Evolutionary conservation across 2,329 filamentous ascomycete species (phyloP).

Genomic region (Diaporthe destruens): DNA sequence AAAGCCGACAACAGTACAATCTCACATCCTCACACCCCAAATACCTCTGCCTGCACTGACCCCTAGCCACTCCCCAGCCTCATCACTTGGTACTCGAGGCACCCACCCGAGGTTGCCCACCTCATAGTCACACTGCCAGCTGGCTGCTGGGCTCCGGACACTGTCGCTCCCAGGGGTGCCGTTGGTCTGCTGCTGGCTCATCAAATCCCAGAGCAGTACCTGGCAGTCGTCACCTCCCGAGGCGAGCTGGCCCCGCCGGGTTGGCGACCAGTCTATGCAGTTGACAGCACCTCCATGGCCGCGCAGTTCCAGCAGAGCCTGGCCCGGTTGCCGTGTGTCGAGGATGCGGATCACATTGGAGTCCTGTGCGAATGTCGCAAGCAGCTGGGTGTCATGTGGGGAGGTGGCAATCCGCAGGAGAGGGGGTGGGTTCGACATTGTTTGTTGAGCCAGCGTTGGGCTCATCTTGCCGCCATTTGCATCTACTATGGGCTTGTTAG

Average conservation of each 20-base stretch:
- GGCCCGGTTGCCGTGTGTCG: slow-evolving; percentile 94
- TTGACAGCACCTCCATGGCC: slow-evolving; percentile 90
- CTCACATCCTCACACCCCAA: slow-evolving; percentile 74
- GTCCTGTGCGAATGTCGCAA: slow-evolving; percentile 97
- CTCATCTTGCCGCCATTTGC: slow-evolving; percentile 74
- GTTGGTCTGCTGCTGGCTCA: slow-evolving; percentile 69
- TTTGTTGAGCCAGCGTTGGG: slow-evolving; percentile 81
- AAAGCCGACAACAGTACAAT: neutral
- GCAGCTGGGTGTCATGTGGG: slow-evolving; percentile 92
- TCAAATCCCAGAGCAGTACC: slow-evolving; percentile 93
- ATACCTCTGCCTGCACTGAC: slow-evolving; percentile 84
- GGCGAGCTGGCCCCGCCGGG: slow-evolving; percentile 86
- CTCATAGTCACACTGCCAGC: slow-evolving; percentile 90
- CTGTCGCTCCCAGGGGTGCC: slow-evolving; percentile 66
- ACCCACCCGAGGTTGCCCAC: slow-evolving; percentile 89
- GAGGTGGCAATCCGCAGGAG: slow-evolving; percentile 87
- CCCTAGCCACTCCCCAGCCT: slow-evolving; percentile 86
- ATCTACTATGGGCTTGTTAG: slow-evolving; percentile 52
- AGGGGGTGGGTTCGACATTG: slow-evolving; percentile 81
- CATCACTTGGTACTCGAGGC: slow-evolving; percentile 75
- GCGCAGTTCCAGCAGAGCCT: slow-evolving; percentile 91
- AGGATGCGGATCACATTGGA: slow-evolving; percentile 93
- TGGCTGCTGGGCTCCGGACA: slow-evolving; percentile 76
- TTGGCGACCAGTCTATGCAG: slow-evolving; percentile 95
- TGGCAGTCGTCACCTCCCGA: slow-evolving; percentile 93